These are phyloP conservation scores for Vanderwaltozyma yarrowii DNA, from an alignment of 805 yeast genomes.

Conservation along the genomic window DNA sequence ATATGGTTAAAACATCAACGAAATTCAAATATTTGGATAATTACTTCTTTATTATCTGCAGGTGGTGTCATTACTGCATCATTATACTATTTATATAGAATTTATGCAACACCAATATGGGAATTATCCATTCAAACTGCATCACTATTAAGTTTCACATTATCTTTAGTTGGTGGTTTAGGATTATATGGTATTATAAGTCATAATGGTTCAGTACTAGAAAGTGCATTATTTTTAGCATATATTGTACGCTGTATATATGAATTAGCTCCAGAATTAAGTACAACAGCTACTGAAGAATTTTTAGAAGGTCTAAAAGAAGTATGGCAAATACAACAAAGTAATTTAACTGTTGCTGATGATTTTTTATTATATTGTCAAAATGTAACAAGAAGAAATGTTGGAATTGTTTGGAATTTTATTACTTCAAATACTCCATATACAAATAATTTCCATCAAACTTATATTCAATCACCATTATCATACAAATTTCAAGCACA, in stretches of 20 bases:
- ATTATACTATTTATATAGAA: conserved; percentile 68
- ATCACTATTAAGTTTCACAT: conserved; percentile 73
- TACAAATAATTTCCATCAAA: background rate
- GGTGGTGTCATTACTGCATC: conserved; percentile 70
- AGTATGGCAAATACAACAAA: conserved; percentile 28
- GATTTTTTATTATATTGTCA: conserved; percentile 24
- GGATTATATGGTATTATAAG: conserved; percentile 79
- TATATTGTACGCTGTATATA: conserved; percentile 89
- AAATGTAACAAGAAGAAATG: conserved; percentile 7
- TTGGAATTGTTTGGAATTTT: conserved; percentile 4
- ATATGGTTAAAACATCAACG: conserved; percentile 44
- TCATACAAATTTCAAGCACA: conserved; percentile 1
- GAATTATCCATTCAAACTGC: conserved; percentile 65
- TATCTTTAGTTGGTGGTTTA: conserved; percentile 63
- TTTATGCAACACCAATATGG: conserved; percentile 69
- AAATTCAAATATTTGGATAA: conserved; percentile 70
- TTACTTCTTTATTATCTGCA: conserved; percentile 58
- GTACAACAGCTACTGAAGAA: conserved; percentile 41
- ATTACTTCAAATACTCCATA: background rate
- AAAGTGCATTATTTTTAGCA: conserved; percentile 74
- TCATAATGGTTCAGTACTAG: conserved; percentile 81
- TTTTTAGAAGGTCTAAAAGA: conserved; percentile 31
- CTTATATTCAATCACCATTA: background rate
- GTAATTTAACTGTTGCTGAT: conserved; percentile 26
- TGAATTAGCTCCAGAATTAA: conserved; percentile 83